phyloP scores from a whole-genome alignment of 2,329 filamentous ascomycete species.

The Dothistroma septosporum region DNA sequence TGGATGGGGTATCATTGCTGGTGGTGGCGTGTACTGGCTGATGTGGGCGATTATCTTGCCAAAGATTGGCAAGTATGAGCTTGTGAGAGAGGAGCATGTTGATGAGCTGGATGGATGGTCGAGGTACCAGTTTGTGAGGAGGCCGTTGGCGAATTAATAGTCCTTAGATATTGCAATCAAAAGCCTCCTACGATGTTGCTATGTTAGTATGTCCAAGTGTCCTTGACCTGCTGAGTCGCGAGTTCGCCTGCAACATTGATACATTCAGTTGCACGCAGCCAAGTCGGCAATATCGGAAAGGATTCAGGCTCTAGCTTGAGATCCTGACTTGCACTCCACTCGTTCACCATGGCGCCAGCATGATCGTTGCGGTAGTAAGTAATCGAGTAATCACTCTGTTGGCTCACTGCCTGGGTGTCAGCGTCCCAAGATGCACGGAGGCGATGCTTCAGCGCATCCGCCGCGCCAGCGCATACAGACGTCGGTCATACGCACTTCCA shows the following conservation, averaged over 20 bases:
- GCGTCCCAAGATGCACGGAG: neutral
- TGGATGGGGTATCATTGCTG: constrained; percentile 47
- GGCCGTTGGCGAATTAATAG: constrained; percentile 5
- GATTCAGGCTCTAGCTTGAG: neutral
- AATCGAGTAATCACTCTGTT: no score
- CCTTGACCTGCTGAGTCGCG: no score
- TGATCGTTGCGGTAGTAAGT: no score
- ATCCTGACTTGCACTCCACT: neutral
- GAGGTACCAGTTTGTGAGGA: constrained; percentile 35
- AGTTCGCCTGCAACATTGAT: no score
- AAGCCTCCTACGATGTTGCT: neutral
- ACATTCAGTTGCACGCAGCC: neutral
- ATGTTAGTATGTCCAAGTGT: no score
- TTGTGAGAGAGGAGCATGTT: constrained; percentile 31
- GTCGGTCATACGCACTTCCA: neutral
- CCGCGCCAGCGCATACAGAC: neutral
- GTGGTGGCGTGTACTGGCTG: constrained; percentile 51
- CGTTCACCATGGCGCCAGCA: neutral
- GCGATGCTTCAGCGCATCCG: neutral
- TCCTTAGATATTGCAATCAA: neutral
- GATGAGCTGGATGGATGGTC: constrained; percentile 41
- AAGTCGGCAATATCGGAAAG: neutral
- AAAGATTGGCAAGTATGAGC: constrained; percentile 37
- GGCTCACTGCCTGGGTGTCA: neutral
- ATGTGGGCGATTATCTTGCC: constrained; percentile 50